These are phyloP conservation scores for Cordyceps farinosa DNA, from an alignment of 2,329 filamentous ascomycete genomes.

Conservation along the genomic window DNA sequence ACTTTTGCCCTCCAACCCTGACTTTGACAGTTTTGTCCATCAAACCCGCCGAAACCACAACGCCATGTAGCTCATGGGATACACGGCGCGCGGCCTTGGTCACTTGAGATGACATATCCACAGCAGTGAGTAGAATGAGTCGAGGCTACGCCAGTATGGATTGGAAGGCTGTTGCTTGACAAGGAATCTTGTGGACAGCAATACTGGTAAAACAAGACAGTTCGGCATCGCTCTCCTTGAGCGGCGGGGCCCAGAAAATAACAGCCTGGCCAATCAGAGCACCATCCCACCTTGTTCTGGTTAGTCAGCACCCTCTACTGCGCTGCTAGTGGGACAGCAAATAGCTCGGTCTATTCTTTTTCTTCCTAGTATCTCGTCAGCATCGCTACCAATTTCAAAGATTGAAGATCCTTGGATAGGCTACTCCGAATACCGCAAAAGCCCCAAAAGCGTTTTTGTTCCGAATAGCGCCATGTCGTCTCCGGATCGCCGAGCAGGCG, in stretches of 20 bases:
- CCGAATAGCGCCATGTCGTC: slow-evolving; percentile 33
- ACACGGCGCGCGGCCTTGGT: slow-evolving; percentile 41
- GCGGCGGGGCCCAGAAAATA: not conserved
- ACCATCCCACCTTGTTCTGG: not conserved
- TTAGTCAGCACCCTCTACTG: slow-evolving; percentile 8
- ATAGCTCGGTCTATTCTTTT: slow-evolving; percentile 5
- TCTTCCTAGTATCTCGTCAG: not conserved
- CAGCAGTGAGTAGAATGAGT: not conserved
- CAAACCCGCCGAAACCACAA: slow-evolving; percentile 73
- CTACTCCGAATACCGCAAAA: not conserved
- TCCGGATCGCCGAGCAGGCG: slow-evolving; percentile 38
- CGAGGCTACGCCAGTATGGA: not conserved
- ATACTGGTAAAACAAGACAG: not conserved
- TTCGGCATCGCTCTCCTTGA: not conserved
- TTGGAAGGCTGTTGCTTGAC: not conserved
- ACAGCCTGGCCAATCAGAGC: slow-evolving; percentile 1
- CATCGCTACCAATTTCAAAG: not conserved
- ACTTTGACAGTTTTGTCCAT: slow-evolving; percentile 81
- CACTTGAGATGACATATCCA: slow-evolving; percentile 39
- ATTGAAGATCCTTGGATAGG: not conserved
- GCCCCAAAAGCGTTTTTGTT: not conserved
- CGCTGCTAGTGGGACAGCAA: not conserved
- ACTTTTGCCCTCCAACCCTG: slow-evolving; percentile 65
- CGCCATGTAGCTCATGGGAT: slow-evolving; percentile 55
- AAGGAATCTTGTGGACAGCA: not conserved